phyloP scores from a whole-genome alignment of 139 green algal species.

The Zygnema cylindricum region DNA sequence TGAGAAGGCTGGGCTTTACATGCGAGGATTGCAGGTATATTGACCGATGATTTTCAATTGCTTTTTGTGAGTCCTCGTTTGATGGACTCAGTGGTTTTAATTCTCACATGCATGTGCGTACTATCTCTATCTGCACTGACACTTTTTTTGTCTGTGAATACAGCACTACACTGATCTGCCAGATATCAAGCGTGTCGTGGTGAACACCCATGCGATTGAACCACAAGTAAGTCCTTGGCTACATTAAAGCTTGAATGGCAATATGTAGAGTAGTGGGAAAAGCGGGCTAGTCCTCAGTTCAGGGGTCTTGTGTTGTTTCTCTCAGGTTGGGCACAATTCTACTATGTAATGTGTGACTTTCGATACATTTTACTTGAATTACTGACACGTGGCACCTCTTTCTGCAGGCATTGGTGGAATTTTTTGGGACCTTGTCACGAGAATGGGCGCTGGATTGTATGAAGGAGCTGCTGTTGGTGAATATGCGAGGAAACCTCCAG shows the following conservation, averaged over 20 bases:
- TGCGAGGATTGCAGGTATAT: conserved; percentile 83
- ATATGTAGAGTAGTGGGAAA: too few relatives aligned
- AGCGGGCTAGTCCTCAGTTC: too few relatives aligned
- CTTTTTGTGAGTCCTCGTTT: background rate
- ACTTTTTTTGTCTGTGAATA: background rate
- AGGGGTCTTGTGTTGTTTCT: too few relatives aligned
- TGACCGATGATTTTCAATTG: too few relatives aligned
- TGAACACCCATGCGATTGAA: conserved; percentile 98
- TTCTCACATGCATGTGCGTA: too few relatives aligned
- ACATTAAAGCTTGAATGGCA: too few relatives aligned
- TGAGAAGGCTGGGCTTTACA: conserved; percentile 98
- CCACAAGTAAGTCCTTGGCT: conserved; percentile 71
- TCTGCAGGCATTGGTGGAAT: conserved; percentile 85
- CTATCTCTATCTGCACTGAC: too few relatives aligned
- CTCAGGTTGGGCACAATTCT: background rate
- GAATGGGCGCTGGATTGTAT: conserved; percentile 96
- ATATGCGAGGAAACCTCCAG: conserved; percentile 86
- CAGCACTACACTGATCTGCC: conserved; percentile 98
- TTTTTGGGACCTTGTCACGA: conserved; percentile 92
- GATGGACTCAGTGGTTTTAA: too few relatives aligned
- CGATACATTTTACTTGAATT: conserved; percentile 9
- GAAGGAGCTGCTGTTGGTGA: conserved; percentile 90
- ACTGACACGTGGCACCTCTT: conserved; percentile 7
- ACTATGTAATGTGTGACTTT: background rate
- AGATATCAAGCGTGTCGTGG: conserved; percentile 95